These are phyloP conservation scores for Podospora bellae-mahoneyi DNA, from an alignment of 495 filamentous ascomycete species.

Conservation along the genomic window DNA sequence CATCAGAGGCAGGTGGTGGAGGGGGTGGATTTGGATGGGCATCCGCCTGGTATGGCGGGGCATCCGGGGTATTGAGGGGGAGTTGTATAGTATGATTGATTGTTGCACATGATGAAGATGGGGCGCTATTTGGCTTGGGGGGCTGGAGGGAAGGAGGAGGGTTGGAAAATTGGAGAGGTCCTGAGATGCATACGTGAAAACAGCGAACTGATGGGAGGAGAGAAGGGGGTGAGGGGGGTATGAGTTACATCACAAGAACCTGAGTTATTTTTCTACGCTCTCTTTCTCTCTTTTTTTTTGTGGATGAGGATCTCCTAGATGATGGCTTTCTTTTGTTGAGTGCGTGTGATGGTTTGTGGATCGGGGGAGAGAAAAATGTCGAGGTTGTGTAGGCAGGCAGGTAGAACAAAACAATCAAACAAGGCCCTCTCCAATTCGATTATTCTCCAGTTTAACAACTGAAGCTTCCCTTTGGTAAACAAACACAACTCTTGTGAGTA, in stretches of 20 bases:
- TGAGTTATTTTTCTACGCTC: not conserved
- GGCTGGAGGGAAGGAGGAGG: not conserved
- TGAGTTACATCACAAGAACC: not conserved
- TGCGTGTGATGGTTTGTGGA: not conserved
- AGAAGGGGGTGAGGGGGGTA: not conserved
- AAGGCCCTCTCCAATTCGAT: too few species aligned
- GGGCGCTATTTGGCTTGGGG: not conserved
- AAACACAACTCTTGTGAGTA: too few species aligned
- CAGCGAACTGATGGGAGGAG: not conserved
- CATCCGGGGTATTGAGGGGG: not conserved
- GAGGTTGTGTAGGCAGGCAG: not conserved
- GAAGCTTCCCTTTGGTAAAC: too few species aligned
- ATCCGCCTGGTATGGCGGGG: conserved; percentile 42
- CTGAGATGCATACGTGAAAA: not conserved
- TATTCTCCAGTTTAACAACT: too few species aligned
- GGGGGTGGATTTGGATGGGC: conserved; percentile 75
- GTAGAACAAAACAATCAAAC: too few species aligned
- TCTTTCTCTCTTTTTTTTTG: not conserved
- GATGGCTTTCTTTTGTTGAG: not conserved
- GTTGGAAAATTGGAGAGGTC: not conserved
- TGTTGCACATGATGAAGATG: not conserved
- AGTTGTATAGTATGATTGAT: conserved; percentile 4
- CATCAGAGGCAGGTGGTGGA: conserved; percentile 71
- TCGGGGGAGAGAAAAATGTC: not conserved
- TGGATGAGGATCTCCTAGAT: not conserved